Evolutionary conservation across 228 moss, liverwort and hornwort species (phyloP).

Genomic region (Sphagnum fallax): DNA sequence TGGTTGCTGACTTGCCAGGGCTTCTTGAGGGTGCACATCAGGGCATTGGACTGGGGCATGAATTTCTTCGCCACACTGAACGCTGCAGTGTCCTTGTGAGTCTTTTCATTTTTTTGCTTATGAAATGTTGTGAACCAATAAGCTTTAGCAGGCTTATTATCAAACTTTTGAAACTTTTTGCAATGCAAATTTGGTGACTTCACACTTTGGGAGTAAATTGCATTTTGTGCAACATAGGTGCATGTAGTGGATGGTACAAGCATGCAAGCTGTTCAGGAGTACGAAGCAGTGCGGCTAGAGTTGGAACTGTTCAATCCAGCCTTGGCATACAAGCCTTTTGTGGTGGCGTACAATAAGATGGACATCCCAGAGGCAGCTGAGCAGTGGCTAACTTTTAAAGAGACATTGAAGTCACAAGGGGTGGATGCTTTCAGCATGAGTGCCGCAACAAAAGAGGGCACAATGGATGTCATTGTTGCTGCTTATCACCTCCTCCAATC

Average conservation of each 20-base stretch:
- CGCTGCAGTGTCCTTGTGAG: slow-evolving; percentile 94
- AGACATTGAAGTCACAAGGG: slow-evolving; percentile 58
- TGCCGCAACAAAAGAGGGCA: slow-evolving; percentile 74
- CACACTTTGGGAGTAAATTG: too few relatives aligned
- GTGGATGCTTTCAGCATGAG: slow-evolving; percentile 72
- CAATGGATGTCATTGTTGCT: slow-evolving; percentile 61
- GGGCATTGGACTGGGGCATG: slow-evolving; percentile 87
- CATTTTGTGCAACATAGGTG: slow-evolving; percentile 28
- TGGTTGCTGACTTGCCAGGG: slow-evolving; percentile 93
- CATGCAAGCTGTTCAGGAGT: slow-evolving; percentile 78
- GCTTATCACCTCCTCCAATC: slow-evolving; percentile 58
- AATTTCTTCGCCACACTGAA: slow-evolving; percentile 93
- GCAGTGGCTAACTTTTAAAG: slow-evolving; percentile 70
- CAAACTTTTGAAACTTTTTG: too few relatives aligned
- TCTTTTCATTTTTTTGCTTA: not conserved
- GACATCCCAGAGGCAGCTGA: slow-evolving; percentile 85
- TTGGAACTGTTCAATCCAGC: slow-evolving; percentile 82
- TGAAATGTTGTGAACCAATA: too few relatives aligned
- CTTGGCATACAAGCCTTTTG: slow-evolving; percentile 65
- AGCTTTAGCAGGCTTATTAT: too few relatives aligned
- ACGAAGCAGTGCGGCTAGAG: slow-evolving; percentile 89
- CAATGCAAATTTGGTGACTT: too few relatives aligned
- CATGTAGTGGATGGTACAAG: slow-evolving; percentile 95
- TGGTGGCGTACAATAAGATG: slow-evolving; percentile 96
- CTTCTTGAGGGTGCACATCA: slow-evolving; percentile 94